These are phyloP conservation scores for Citrus medica DNA, from an alignment of 345 rosid genomes.

Conservation along the genomic window DNA sequence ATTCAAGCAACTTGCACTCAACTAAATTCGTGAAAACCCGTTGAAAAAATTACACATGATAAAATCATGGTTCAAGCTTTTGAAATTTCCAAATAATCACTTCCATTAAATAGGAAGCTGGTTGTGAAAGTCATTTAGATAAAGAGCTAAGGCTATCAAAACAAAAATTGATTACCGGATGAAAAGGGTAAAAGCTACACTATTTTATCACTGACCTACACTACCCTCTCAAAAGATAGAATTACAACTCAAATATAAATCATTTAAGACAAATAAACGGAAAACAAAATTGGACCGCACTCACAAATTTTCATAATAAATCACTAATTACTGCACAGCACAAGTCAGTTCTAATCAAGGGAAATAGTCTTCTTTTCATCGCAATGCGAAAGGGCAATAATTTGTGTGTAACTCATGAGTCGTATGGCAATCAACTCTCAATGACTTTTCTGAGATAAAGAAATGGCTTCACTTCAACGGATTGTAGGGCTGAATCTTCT, in stretches of 20 bases:
- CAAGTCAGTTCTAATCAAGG: not conserved
- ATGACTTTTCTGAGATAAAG: not conserved
- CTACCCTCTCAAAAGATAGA: not conserved
- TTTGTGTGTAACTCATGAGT: not conserved
- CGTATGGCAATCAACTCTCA: not conserved
- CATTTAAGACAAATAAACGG: not conserved
- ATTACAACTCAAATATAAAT: not conserved
- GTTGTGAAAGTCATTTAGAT: not conserved
- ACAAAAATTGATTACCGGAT: not conserved
- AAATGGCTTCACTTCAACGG: not conserved
- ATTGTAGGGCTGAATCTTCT: not conserved
- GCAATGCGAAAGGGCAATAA: not conserved
- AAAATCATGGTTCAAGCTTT: too few relatives aligned
- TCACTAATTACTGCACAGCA: not conserved
- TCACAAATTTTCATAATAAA: constrained; percentile 13
- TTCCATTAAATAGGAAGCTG: too few relatives aligned
- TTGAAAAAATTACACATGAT: too few relatives aligned
- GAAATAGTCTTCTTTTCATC: not conserved
- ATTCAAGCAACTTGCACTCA: too few relatives aligned
- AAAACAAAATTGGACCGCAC: constrained; percentile 42
- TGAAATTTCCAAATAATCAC: too few relatives aligned
- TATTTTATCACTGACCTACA: not conserved
- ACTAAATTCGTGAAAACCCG: too few relatives aligned
- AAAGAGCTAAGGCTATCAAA: not conserved
- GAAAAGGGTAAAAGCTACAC: not conserved